Base-by-base conservation (phyloP, 2,329 filamentous ascomycete genomes). In the Fusarium cyanostomum region DNA sequence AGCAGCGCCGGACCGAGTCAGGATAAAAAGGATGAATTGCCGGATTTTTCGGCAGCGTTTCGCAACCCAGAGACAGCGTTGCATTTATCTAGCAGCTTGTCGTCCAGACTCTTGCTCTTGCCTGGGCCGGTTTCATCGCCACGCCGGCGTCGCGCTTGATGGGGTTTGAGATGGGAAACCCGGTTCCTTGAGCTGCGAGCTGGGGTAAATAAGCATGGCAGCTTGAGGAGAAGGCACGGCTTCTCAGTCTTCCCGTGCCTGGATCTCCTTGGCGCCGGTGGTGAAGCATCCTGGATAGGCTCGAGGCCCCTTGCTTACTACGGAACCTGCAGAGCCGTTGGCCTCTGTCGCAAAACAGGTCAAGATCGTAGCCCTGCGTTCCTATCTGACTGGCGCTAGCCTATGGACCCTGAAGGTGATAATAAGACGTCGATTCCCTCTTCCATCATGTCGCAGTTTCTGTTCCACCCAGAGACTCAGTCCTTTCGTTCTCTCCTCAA, bases 401-500 rank as follows among this genome's bases (percentile, higher is more conserved):
- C 3, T 33, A 11, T 26, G n/a, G 28, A n/a, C 11, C n/a, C n/a
- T 16, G 9, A 34, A 26, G 7, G 26, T 39, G 4, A 59, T 62
- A 59, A 62, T 59, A 54, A 63, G 31, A 34, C 33, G 43, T 27
- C 30, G 24, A 18, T 34, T 31, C 28, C 37, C 38, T 51, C 21
- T 41, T 26, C 31, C 35, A 21, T 44, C 13, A 26, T 28, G 15
- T 41, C 30, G 27, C 52, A 55, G 50, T 49, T 52, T 43, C 50
- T 43, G 42, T 34, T 59, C 33, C 46, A 56, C 16, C 48, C 24
- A 49, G 56, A 53, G 52, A 64, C 31, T 50, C 30, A 52, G 45
- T 67, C 63, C 51, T 57, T 67, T 64, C 53, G 24, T 53, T 50
- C 46, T 52, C 46, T 52, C 62, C 51, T 56, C 45, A 61, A 60